Evolutionary conservation across 805 yeast genomes (phyloP).

Genomic region (Ascoidea asiatica): DNA sequence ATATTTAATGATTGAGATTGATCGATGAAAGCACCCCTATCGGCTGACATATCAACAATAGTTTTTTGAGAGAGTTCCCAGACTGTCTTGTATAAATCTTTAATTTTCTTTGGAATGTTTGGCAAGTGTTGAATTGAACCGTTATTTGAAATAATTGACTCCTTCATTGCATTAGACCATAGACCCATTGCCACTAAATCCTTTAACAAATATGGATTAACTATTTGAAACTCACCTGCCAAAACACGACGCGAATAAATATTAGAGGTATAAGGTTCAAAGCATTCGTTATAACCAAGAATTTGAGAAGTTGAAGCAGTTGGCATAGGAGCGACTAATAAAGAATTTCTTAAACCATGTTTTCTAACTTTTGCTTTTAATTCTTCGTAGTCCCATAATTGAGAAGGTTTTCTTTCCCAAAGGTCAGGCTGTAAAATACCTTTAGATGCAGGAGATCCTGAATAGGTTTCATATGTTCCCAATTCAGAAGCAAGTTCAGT

Average conservation of each 20-base stretch:
- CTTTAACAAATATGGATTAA: constrained; percentile 71
- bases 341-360: constrained; percentile 75
- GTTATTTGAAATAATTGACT: constrained; percentile 56
- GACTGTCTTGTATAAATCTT: constrained; percentile 78
- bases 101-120: constrained; percentile 61
- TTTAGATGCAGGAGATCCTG: constrained; percentile 83
- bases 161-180: constrained; percentile 74
- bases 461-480: constrained; percentile 62
- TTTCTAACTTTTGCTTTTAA: constrained; percentile 44
- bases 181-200: constrained; percentile 73
- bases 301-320: constrained; percentile 97
- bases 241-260: constrained; percentile 82
- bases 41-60: constrained; percentile 68
- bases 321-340: constrained; percentile 92
- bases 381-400: constrained; percentile 75
- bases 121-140: constrained; percentile 79
- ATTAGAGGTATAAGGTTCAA: constrained; percentile 92
- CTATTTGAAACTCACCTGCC: constrained; percentile 90
- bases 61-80: constrained; percentile 91
- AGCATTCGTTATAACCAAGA: constrained; percentile 86
- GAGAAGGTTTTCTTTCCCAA: constrained; percentile 73
- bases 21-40: constrained; percentile 68
- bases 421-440: constrained; percentile 79
- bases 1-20: constrained; percentile 92
- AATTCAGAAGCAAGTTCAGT: constrained; percentile 57